Conservation (phyloP, 75 land plant species). For the Cupressus sempervirens region DNA sequence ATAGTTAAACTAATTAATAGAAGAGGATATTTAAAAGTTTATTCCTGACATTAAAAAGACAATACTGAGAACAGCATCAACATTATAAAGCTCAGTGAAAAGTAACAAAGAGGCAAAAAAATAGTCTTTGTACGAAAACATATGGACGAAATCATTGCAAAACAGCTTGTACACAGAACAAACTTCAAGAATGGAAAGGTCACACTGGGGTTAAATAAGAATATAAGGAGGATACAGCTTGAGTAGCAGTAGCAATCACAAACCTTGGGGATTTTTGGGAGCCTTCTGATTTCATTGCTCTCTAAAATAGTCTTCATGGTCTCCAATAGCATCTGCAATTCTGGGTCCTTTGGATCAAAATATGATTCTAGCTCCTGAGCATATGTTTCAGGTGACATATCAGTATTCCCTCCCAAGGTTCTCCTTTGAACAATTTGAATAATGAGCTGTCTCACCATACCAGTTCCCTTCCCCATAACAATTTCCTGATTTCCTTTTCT, state of each 20-base stretch:
- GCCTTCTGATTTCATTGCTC: constrained; percentile 75
- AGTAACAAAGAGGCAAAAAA: not conserved
- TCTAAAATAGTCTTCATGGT: constrained; percentile 58
- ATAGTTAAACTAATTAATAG: not conserved
- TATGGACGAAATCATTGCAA: not conserved
- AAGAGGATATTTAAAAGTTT: not conserved
- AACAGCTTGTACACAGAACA: not conserved
- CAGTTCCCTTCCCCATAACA: constrained; percentile 60
- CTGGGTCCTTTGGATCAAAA: constrained; percentile 40
- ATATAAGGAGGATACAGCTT: not conserved
- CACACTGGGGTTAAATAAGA: not conserved
- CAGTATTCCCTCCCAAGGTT: constrained; percentile 7
- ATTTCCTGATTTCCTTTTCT: constrained; percentile 38
- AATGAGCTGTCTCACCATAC: constrained; percentile 23
- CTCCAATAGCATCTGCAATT: constrained; percentile 28
- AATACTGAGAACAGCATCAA: not conserved
- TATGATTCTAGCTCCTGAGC: constrained; percentile 17
- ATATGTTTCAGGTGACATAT: constrained; percentile 12
- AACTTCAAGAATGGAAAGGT: not conserved
- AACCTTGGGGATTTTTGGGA: constrained; percentile 55
- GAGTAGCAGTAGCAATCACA: not conserved
- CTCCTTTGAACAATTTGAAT: constrained; percentile 28
- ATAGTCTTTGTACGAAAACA: not conserved
- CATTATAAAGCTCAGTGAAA: not conserved
- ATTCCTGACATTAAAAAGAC: not conserved